Conservation (phyloP, 2,329 filamentous ascomycete genomes). For the Septoria linicola region DNA sequence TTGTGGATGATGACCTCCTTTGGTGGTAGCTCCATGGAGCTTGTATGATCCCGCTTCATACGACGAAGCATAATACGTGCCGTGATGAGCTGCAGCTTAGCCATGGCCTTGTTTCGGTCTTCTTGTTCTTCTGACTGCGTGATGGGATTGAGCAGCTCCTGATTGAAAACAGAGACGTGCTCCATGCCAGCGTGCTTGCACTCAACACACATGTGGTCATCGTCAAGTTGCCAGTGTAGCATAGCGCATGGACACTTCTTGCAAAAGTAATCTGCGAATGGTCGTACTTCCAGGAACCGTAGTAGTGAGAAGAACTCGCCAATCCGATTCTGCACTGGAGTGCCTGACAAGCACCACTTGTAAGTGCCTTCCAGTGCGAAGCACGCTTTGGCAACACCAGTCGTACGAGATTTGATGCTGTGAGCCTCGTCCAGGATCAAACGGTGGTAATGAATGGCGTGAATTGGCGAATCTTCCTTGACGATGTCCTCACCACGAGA, state of each 20-base stretch:
- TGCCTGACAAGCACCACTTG: constrained; percentile 95
- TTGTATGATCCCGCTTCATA: constrained; percentile 88
- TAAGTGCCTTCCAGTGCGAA: constrained; percentile 85
- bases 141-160: constrained; percentile 84
- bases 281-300: constrained; percentile 82
- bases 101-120: constrained; percentile 68
- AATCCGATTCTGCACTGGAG: constrained; percentile 72
- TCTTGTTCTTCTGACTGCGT: constrained; percentile 48
- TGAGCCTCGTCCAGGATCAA: constrained; percentile 94
- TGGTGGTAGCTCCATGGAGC: constrained; percentile 92
- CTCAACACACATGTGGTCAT: constrained; percentile 65
- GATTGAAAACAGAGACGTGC: constrained; percentile 84
- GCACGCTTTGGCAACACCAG: constrained; percentile 90
- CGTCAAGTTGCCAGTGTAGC: constrained; percentile 79
- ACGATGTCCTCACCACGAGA: constrained; percentile 74
- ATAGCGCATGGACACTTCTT: constrained; percentile 78
- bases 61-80: constrained; percentile 94
- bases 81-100: constrained; percentile 82
- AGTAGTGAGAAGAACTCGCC: constrained; percentile 54
- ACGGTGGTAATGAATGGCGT: constrained; percentile 83
- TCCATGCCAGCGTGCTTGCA: constrained; percentile 67
- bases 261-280: constrained; percentile 93
- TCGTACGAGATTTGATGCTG: constrained; percentile 86
- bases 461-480: constrained; percentile 74
- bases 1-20: constrained; percentile 91